Conservation (phyloP, 768 basidiomycete genomes). For the Flagelloscypha sp. region DNA sequence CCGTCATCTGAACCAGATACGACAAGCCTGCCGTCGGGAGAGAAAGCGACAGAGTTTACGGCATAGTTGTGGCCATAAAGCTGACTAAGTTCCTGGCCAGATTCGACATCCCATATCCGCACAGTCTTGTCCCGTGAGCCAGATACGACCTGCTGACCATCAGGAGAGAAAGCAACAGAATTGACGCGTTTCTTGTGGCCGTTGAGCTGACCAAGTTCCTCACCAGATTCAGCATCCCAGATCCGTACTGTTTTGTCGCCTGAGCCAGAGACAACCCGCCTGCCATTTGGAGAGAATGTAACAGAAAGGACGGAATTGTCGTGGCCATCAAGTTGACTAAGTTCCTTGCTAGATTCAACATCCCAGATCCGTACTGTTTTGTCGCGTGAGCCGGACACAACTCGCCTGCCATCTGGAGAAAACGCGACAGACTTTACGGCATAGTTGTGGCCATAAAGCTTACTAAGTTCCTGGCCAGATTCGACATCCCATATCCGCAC, state of each 20-base stretch:
- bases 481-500: constrained; percentile 10
- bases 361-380: too few species aligned
- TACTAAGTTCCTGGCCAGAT: too few species aligned
- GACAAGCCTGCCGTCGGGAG: constrained; percentile 33
- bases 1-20: constrained; percentile 9
- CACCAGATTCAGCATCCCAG: constrained; percentile 7
- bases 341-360: too few species aligned
- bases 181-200: background rate
- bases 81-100: too few species aligned
- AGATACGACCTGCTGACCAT: constrained; percentile 8
- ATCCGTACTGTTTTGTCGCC: constrained; percentile 7
- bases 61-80: constrained; percentile 9
- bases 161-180: constrained; percentile 9
- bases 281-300: constrained; percentile 8
- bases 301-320: constrained; percentile 1
- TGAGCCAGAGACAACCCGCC: constrained; percentile 7
- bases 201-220: background rate
- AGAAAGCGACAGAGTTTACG: constrained; percentile 24
- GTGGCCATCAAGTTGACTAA: constrained; percentile 11
- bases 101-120: constrained; percentile 9
- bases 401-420: too few species aligned
- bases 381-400: too few species aligned
- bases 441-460: too few species aligned
- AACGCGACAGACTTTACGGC: too few species aligned
- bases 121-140: constrained; percentile 7